Evolutionary conservation across 495 filamentous ascomycete species (phyloP).

Genomic region (Sordaria brevicollis): DNA sequence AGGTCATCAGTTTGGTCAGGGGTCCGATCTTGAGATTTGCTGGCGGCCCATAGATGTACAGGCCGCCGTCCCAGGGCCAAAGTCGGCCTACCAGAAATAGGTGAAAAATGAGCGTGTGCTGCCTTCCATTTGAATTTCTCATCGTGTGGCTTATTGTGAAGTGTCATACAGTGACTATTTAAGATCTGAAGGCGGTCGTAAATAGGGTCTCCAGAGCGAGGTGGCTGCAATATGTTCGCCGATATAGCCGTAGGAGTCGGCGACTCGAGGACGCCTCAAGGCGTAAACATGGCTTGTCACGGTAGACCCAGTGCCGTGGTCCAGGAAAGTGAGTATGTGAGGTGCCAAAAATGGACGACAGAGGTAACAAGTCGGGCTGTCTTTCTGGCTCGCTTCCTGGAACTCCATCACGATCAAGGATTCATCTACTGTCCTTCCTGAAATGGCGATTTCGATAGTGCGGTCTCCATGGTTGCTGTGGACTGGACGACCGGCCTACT

Average conservation of each 20-base stretch:
- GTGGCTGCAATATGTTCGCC: not conserved
- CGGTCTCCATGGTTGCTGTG: not conserved
- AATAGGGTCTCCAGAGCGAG: not conserved
- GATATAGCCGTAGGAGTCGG: not conserved
- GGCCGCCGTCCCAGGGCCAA: not conserved
- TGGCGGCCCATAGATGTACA: not conserved
- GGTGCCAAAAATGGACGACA: not conserved
- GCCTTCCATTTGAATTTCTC: not conserved
- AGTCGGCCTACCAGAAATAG: not conserved
- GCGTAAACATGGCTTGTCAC: not conserved
- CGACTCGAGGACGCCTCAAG: not conserved
- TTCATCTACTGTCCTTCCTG: not conserved
- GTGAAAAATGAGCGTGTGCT: not conserved
- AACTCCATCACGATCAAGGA: not conserved
- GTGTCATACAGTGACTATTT: not conserved
- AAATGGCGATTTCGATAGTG: not conserved
- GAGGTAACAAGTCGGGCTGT: not conserved
- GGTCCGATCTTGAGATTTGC: not conserved
- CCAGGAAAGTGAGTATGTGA: not conserved
- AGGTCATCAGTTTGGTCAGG: not conserved
- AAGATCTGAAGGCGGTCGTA: not conserved
- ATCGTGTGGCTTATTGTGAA: not conserved
- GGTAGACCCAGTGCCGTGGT: not conserved
- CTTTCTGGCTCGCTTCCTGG: not conserved
- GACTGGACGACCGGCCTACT: not conserved